These are phyloP conservation scores for Solanum sejunctum DNA, from an alignment of 257 asterid species.

Conservation along the genomic window DNA sequence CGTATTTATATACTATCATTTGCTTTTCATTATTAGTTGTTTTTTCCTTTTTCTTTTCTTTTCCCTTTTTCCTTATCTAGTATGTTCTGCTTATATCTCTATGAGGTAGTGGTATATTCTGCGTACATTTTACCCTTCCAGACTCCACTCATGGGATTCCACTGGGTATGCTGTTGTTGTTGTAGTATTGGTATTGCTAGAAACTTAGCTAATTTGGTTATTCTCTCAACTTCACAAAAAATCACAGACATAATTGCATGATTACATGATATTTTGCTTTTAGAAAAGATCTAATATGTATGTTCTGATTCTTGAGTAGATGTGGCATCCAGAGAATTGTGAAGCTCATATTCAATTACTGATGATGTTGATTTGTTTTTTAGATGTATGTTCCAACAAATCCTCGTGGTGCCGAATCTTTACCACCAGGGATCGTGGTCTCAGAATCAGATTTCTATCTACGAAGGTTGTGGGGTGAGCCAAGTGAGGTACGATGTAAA, in stretches of 20 bases:
- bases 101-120: too few relatives aligned
- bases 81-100: too few relatives aligned
- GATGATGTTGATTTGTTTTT: background rate
- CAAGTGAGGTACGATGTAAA: constrained; percentile 54
- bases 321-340: background rate
- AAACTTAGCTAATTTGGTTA: background rate
- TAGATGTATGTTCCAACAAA: constrained; percentile 91
- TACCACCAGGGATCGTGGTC: constrained; percentile 96
- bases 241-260: background rate
- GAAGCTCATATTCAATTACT: background rate
- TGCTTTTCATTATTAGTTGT: too few relatives aligned
- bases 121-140: too few relatives aligned
- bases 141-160: too few relatives aligned
- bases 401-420: constrained; percentile 96
- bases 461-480: constrained; percentile 99
- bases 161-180: too few relatives aligned
- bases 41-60: too few relatives aligned
- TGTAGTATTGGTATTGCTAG: background rate
- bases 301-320: background rate
- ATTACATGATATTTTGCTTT: background rate
- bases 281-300: background rate
- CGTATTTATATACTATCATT: too few relatives aligned
- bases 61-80: too few relatives aligned
- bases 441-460: constrained; percentile 78
- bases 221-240: background rate